phyloP scores from a whole-genome alignment of 257 asterid species.

The Haberlea rhodopensis region DNA sequence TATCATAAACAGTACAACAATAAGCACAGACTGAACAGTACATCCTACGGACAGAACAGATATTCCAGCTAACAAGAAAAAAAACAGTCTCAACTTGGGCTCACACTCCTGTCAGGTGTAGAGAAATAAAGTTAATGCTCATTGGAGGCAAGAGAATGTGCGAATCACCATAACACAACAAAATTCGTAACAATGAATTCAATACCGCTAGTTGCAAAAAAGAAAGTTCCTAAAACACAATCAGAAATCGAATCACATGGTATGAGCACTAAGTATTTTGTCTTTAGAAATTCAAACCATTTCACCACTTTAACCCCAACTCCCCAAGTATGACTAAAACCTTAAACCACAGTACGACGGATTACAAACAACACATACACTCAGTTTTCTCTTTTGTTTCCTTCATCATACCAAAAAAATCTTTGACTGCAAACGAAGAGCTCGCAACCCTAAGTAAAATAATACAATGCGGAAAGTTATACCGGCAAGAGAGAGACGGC shows the following conservation, averaged over 20 bases:
- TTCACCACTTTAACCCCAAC: not conserved
- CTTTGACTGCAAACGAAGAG: too few species aligned
- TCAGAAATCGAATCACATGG: too few species aligned
- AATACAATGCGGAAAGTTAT: not conserved
- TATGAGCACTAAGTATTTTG: not conserved
- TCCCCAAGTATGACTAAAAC: too few species aligned
- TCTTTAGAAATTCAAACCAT: not conserved
- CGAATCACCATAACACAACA: too few species aligned
- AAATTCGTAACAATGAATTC: constrained; percentile 3
- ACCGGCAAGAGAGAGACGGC: constrained; percentile 81
- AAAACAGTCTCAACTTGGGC: constrained; percentile 1
- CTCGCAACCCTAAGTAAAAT: constrained; percentile 30
- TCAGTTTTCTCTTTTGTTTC: too few species aligned
- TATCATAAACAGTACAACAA: constrained; percentile 16
- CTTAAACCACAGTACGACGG: not conserved
- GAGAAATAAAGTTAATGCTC: not conserved
- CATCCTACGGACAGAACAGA: not conserved
- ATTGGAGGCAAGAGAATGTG: not conserved
- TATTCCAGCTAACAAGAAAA: not conserved
- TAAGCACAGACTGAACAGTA: not conserved
- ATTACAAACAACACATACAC: not conserved
- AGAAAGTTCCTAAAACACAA: not conserved
- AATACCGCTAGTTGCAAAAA: not conserved
- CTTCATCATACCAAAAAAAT: too few species aligned
- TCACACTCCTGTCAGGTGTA: not conserved